Conservation (phyloP, 306 rosid species). For the Delonix regia region DNA sequence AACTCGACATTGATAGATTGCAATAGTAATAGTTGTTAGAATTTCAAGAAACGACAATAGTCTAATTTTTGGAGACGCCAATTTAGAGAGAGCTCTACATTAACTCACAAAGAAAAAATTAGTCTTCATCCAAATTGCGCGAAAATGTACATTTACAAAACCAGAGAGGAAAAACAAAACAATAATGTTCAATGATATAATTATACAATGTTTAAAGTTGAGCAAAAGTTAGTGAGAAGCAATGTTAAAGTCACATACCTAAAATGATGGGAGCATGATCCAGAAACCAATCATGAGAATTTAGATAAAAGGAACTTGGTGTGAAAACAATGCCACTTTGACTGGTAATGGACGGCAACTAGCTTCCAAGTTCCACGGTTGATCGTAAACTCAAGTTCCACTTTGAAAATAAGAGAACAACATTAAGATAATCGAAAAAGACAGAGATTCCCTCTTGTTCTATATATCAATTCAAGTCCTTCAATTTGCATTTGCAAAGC, state of each 20-base stretch:
- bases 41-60: too few relatives aligned
- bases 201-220: background rate
- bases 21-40: too few relatives aligned
- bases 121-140: too few relatives aligned
- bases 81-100: too few relatives aligned
- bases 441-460: conserved; percentile 2
- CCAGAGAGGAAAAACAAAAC: background rate
- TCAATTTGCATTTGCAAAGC: conserved; percentile 24
- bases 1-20: too few relatives aligned
- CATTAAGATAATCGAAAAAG: background rate
- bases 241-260: conserved; percentile 23
- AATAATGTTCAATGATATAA: conserved; percentile 1
- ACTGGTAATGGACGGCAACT: conserved; percentile 49
- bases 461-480: conserved; percentile 22
- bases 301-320: conserved; percentile 1
- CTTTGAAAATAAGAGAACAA: background rate
- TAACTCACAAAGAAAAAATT: too few relatives aligned
- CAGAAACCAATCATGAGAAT: conserved; percentile 33
- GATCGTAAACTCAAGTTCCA: background rate
- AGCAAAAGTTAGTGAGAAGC: conserved; percentile 34
- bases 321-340: conserved; percentile 45
- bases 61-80: too few relatives aligned
- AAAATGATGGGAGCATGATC: conserved; percentile 35
- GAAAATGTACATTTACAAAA: too few relatives aligned
- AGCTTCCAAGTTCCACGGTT: conserved; percentile 43